Conservation (phyloP, 2,329 filamentous ascomycete genomes). For the Penicillium rolfsii region DNA sequence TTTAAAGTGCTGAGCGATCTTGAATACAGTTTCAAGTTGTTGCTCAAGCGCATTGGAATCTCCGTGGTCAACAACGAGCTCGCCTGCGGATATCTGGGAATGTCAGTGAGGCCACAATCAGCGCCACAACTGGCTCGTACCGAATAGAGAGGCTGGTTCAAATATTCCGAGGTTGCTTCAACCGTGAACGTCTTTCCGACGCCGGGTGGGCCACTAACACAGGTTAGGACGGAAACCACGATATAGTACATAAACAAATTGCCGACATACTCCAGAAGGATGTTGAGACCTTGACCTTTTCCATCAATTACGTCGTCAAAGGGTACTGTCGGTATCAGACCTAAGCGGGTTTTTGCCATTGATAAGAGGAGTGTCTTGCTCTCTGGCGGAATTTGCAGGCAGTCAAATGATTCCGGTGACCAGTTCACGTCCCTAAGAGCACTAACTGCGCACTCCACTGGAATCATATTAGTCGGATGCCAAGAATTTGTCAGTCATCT, state of each 20-base stretch:
- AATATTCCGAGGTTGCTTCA: slow-evolving; percentile 27
- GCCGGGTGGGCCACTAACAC: neutral
- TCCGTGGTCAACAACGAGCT: slow-evolving; percentile 19
- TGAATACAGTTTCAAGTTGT: slow-evolving; percentile 30
- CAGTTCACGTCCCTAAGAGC: neutral
- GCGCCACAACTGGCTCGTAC: slow-evolving; percentile 1
- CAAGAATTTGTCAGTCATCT: too few species aligned
- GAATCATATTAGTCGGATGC: too few species aligned
- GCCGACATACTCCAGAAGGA: neutral
- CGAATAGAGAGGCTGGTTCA: slow-evolving; percentile 27
- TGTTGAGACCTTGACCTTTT: neutral
- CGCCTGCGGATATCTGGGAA: slow-evolving; percentile 25
- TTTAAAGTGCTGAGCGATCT: slow-evolving; percentile 28
- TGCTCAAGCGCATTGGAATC: slow-evolving; percentile 27
- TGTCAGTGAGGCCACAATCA: neutral
- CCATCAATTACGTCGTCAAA: slow-evolving; percentile 1
- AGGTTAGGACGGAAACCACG: too few species aligned
- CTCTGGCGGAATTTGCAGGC: neutral
- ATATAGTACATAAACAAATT: too few species aligned
- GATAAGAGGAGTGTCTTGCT: neutral
- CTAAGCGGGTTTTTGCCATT: neutral
- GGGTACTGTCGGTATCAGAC: neutral
- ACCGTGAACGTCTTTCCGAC: slow-evolving; percentile 41
- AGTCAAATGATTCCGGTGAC: neutral
- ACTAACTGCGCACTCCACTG: neutral